phyloP scores from a whole-genome alignment of 192 early-diverging fungal species.

The Ramicandelaber brevisporus region DNA sequence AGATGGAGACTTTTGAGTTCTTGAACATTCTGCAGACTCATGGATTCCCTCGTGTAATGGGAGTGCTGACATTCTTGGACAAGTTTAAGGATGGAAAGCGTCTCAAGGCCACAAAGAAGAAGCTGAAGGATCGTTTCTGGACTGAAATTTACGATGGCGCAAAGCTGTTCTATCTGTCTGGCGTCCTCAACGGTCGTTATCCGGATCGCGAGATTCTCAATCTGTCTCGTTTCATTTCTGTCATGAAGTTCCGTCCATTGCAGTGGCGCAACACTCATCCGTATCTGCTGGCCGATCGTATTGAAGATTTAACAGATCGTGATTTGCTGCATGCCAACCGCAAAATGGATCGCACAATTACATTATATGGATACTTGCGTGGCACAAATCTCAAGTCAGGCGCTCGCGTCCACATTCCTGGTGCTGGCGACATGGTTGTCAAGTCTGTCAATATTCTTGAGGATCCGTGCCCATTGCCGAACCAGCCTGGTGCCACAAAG shows the following conservation, averaged over 20 bases:
- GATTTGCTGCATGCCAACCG: slow-evolving; percentile 52
- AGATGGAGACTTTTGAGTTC: slow-evolving; percentile 99
- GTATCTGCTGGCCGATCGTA: slow-evolving; percentile 88
- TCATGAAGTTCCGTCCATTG: slow-evolving; percentile 92
- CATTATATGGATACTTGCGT: slow-evolving; percentile 85
- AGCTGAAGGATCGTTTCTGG: slow-evolving; percentile 97
- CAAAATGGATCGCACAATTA: slow-evolving; percentile 73
- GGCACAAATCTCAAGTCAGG: slow-evolving; percentile 79
- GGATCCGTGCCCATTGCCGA: slow-evolving; percentile 94
- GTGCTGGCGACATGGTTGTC: slow-evolving; percentile 70
- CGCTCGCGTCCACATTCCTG: slow-evolving; percentile 86
- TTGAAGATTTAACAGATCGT: slow-evolving; percentile 91
- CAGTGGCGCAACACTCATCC: slow-evolving; percentile 94
- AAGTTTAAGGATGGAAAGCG: slow-evolving; percentile 85
- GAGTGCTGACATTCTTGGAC: slow-evolving; percentile 88
- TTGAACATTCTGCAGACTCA: slow-evolving; percentile 91
- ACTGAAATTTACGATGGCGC: slow-evolving; percentile 99
- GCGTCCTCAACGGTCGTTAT: slow-evolving; percentile 83
- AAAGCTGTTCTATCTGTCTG: slow-evolving; percentile 94
- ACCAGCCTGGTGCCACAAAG: no score
- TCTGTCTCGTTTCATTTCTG: slow-evolving; percentile 88
- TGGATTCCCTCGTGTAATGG: slow-evolving; percentile 95
- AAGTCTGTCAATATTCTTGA: slow-evolving; percentile 45
- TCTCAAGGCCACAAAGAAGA: slow-evolving; percentile 69
- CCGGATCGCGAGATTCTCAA: slow-evolving; percentile 84